Conservation (phyloP, 768 basidiomycete species). For the Sporobolomyces phaffii region DNA sequence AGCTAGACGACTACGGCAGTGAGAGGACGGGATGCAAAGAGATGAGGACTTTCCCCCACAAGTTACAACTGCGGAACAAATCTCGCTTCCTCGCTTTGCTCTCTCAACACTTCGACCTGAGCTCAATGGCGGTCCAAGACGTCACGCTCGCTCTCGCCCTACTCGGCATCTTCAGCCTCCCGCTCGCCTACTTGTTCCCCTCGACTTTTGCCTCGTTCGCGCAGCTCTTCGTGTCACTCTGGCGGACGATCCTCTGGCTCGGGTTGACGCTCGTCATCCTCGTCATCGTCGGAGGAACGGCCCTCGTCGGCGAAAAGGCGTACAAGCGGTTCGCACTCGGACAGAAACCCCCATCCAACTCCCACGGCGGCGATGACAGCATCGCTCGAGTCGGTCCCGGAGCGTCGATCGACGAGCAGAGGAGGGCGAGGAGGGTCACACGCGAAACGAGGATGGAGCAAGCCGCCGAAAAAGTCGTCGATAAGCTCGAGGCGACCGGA, state of each 20-base stretch:
- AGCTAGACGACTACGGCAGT: too few species aligned
- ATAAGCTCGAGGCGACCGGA: slow-evolving; percentile 13
- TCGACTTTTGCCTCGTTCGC: neutral
- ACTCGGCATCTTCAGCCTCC: slow-evolving; percentile 6
- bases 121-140: slow-evolving; percentile 6
- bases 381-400: neutral
- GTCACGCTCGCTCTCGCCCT: neutral
- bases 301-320: slow-evolving; percentile 25
- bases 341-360: neutral
- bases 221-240: neutral
- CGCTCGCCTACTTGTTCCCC: slow-evolving; percentile 15
- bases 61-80: too few species aligned
- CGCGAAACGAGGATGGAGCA: slow-evolving; percentile 12
- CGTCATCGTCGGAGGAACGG: slow-evolving; percentile 4
- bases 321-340: slow-evolving; percentile 1
- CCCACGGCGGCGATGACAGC: neutral
- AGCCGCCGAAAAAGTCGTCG: slow-evolving; percentile 25
- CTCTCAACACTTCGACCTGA: neutral
- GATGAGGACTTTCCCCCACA: neutral
- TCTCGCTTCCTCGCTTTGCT: neutral
- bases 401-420: neutral
- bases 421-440: neutral
- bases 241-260: slow-evolving; percentile 7
- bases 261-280: neutral
- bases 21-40: too few species aligned